Base-by-base conservation (phyloP, 108 stramenopile genomes). In the Skeletonema grethae region DNA sequence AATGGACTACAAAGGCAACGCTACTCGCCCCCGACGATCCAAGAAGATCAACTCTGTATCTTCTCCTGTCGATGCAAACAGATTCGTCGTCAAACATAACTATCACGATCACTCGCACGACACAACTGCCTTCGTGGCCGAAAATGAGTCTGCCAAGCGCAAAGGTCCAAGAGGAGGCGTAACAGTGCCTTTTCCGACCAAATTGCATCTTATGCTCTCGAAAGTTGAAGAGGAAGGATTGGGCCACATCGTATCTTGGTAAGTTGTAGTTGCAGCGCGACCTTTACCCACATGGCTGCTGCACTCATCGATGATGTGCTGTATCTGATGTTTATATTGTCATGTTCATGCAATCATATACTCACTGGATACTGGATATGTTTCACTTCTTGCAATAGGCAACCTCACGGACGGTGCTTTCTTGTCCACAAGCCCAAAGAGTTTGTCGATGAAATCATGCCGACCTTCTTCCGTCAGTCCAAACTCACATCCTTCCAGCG, bases 391-490 rank as follows among this genome's bases (percentile, higher is more conserved):
- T 48, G 46, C 18, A 48, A 48, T 3, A 77, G 77, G 77, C 75
- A 76, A 72, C 75, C 90, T 30, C 89, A 91, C 63, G 93, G 93
- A 12, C 72, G 87, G 55, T 80, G 82, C 53, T 94, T 94, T 45
- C 76, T 86, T 36, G 83, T 94, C 9, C 86, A 86, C 61, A 83
- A 87, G 25, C 86, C 85, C 5, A 83, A 84, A 43, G 86, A 80
- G 6, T 90, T 94, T 67, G 88, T 89, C 12, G 61, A 70, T n/a
- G 25, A 86, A 31, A 66, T 96, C 38, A 87, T 98, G 90, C 94
- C 94, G 7, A 73, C 80, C 8, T 96, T 95, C 79, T 97, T 97
- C 80, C 89, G 90, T 18, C 96, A 95, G 62, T 90, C 92, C 58
- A 88, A 92, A 59, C 76, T 90, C 69, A 83, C 90, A 29, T 86